Conservation (phyloP, 371 early-diverging fungal species). For the Mucor piriformis region DNA sequence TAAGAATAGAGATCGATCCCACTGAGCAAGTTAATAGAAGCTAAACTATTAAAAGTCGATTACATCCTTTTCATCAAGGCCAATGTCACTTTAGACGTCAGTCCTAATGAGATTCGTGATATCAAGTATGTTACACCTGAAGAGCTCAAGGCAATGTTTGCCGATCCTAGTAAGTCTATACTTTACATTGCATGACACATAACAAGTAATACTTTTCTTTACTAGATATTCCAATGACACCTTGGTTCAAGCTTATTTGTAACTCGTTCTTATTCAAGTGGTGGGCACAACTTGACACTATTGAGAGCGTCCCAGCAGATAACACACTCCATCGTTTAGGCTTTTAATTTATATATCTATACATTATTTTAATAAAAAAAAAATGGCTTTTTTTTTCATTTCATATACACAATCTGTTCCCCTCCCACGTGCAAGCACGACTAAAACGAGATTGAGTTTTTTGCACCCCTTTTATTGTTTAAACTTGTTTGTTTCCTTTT, state of each 20-base stretch:
- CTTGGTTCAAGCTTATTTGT: constrained; percentile 95
- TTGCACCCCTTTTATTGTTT: constrained; percentile 1
- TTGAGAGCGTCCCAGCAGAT: constrained; percentile 67
- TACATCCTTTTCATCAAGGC: constrained; percentile 88
- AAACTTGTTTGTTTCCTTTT: constrained; percentile 9
- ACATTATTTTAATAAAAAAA: neutral
- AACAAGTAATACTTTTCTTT: neutral
- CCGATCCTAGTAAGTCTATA: constrained; percentile 52
- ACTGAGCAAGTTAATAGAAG: too few species aligned
- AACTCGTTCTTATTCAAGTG: constrained; percentile 90
- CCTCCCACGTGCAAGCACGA: constrained; percentile 7
- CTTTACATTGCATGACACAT: too few species aligned
- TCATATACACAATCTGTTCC: neutral
- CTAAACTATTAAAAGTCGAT: too few species aligned
- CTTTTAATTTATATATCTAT: too few species aligned
- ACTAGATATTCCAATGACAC: constrained; percentile 76
- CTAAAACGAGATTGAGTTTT: constrained; percentile 1
- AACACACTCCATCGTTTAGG: constrained; percentile 77
- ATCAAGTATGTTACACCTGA: constrained; percentile 77
- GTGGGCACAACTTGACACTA: constrained; percentile 87
- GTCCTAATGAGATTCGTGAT: constrained; percentile 86
- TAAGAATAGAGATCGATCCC: constrained; percentile 44
- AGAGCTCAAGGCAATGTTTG: constrained; percentile 78
- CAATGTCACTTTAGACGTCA: constrained; percentile 65
- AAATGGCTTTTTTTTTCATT: neutral